Evolutionary conservation across 768 basidiomycete genomes (phyloP).

Genomic region (Macrocybe gigantea): DNA sequence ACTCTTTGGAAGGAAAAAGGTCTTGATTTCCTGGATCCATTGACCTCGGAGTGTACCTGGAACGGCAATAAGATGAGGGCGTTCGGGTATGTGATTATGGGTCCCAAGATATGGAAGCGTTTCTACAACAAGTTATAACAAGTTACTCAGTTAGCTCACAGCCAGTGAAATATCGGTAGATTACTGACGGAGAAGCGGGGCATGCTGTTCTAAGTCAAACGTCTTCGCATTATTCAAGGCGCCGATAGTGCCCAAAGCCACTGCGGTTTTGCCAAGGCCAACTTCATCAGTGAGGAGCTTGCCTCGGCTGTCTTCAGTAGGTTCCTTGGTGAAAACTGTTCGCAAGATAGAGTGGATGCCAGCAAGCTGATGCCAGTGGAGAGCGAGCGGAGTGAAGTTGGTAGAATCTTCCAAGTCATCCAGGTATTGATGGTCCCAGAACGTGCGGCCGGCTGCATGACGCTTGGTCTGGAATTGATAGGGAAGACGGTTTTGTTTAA

Average conservation of each 20-base stretch:
- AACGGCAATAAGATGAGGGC: slow-evolving; percentile 16
- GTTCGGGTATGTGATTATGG: background rate
- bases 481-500: slow-evolving; percentile 8
- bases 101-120: background rate
- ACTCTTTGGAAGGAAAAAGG: slow-evolving; percentile 6
- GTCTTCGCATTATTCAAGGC: slow-evolving; percentile 10
- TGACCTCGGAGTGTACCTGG: slow-evolving; percentile 15
- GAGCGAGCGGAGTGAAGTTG: background rate
- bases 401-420: background rate
- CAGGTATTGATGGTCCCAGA: slow-evolving; percentile 9
- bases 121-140: background rate
- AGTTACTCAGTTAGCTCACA: background rate
- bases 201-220: background rate
- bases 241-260: slow-evolving; percentile 11
- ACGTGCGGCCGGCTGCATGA: slow-evolving; percentile 12
- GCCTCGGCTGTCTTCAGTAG: slow-evolving; percentile 1
- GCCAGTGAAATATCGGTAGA: background rate
- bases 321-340: slow-evolving; percentile 5
- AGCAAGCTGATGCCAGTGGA: slow-evolving; percentile 22
- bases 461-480: slow-evolving; percentile 14
- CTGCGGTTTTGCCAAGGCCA: slow-evolving; percentile 25
- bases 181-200: slow-evolving; percentile 3
- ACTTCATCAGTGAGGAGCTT: slow-evolving; percentile 22
- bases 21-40: slow-evolving; percentile 14
- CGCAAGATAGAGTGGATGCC: slow-evolving; percentile 16